Conservation (phyloP, 495 filamentous ascomycete species). For the Amphirosellinia nigrospora region DNA sequence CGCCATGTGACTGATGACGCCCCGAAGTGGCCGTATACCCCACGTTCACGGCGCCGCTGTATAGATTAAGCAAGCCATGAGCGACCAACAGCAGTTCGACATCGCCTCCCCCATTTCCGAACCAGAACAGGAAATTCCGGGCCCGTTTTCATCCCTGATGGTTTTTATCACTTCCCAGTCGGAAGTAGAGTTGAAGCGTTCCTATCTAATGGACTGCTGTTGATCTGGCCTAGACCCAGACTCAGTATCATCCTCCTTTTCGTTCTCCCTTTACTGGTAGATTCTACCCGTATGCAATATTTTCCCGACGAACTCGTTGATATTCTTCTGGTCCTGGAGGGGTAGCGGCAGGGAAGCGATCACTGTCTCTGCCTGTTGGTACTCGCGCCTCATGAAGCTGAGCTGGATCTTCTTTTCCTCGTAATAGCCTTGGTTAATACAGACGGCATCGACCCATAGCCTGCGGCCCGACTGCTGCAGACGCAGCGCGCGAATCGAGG, state of each 20-base stretch:
- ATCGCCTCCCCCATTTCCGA: neutral
- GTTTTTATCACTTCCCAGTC: neutral
- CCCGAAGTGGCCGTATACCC: constrained; percentile 5
- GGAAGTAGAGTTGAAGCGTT: neutral
- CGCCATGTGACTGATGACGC: neutral
- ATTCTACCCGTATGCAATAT: neutral
- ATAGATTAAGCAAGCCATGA: constrained; percentile 11
- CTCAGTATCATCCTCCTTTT: neutral
- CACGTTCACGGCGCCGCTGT: constrained; percentile 10
- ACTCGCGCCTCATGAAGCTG: constrained; percentile 27
- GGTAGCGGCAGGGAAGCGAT: neutral
- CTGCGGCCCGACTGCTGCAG: neutral
- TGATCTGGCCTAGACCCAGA: neutral
- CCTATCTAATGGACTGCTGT: neutral
- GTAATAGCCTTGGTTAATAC: constrained; percentile 30
- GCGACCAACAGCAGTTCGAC: neutral
- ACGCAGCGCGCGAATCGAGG: neutral
- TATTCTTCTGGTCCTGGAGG: neutral
- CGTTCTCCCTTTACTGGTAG: neutral
- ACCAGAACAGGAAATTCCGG: constrained; percentile 4
- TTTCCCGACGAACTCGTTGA: neutral
- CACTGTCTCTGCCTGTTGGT: constrained; percentile 13
- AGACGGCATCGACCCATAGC: constrained; percentile 31
- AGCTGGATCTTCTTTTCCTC: constrained; percentile 25
- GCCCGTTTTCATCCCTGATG: neutral